Evolutionary conservation across 352 stramenopile genomes (phyloP), one percentile per base, ranked within the genome.

Genomic region (Detonula confervacea): DNA sequence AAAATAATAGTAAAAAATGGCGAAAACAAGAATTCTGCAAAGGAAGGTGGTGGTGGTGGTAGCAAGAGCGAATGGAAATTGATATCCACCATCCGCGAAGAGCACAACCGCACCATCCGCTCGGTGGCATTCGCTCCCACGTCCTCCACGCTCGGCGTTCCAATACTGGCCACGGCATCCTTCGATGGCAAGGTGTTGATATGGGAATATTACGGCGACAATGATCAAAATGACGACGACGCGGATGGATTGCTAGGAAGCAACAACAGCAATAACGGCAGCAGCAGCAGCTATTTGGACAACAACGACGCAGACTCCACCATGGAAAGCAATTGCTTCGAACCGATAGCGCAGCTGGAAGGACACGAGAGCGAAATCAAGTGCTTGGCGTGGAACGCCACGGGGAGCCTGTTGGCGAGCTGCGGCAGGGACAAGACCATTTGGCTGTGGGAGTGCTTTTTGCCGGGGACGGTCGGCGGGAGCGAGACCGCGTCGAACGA

Each of bases 361-460:
- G 97, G 97, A 54, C 97, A 99, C 87, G 97, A 99, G 69, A 98
- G 96, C 86, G 97, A 99, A 91, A 95, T 99, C 29, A 99, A 99
- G 84, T 96, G 91, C 82, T 92, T 99, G 14, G 89, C 93, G 24
- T 99, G 96, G 96, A 99, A 96, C 81, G 81, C 90, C 0, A 97
- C 95, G 9, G 97, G 96, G 0, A 88, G 92, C 20, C 94, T 98
- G 47, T 81, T 99, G 27, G 97, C 97, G n/a, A 99, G 95, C 6
- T 99, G 96, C 86, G 97, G 96, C 51, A 91, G 97, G n/a, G 97
- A 99, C 88, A 99, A 99, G 86, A 98, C 93, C 75, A 94, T 99
- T 54, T 99, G 97, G 97, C 96, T 99, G 80, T 99, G 96, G 96
- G 97, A 99, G 80, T 96, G 82, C 42, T 89, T 90, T 70, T 72